Percentiles rank a stretch among this genome's conserved stretches.
Evolutionary conservation across 2,329 filamentous ascomycete species (phyloP).

Genomic region (Penicillium paneum): DNA sequence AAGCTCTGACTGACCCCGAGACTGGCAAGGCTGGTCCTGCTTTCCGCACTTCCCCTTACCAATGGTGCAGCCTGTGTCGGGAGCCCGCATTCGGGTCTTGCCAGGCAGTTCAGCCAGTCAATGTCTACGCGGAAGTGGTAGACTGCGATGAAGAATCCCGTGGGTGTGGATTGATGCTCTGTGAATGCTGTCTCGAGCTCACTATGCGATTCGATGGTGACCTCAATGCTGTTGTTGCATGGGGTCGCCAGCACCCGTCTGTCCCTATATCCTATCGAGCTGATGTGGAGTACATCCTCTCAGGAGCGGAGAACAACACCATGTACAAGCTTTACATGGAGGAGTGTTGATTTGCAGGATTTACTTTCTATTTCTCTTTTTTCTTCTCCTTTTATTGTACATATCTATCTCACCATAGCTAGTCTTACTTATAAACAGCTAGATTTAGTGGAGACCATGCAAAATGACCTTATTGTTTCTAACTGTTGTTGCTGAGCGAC

Average conservation of each 20-base stretch:
- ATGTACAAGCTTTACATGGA: not conserved
- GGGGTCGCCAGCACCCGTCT: not conserved
- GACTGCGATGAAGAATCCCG: not conserved
- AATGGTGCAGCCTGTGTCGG: slow-evolving; percentile 45
- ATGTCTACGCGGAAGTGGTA: not conserved
- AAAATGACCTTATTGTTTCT: not conserved
- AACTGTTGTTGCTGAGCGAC: not conserved
- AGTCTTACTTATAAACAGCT: not conserved
- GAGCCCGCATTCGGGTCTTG: slow-evolving; percentile 40
- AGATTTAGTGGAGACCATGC: not conserved
- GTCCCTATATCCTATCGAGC: not conserved
- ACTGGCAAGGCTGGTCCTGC: not conserved
- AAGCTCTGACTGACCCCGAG: not conserved
- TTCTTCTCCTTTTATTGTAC: not conserved
- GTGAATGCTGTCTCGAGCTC: slow-evolving; percentile 24
- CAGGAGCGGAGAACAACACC: not conserved
- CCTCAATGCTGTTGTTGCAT: slow-evolving; percentile 12
- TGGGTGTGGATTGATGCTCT: slow-evolving; percentile 33
- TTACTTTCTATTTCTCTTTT: not conserved
- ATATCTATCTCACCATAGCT: not conserved
- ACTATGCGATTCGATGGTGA: slow-evolving; percentile 12
- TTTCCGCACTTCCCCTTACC: slow-evolving; percentile 9
- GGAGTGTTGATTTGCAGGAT: not conserved
- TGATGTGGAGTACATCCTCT: slow-evolving; percentile 12
- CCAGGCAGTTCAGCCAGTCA: slow-evolving; percentile 7